phyloP scores from a whole-genome alignment of 108 stramenopile species.

The Cyclotella distinguenda region DNA sequence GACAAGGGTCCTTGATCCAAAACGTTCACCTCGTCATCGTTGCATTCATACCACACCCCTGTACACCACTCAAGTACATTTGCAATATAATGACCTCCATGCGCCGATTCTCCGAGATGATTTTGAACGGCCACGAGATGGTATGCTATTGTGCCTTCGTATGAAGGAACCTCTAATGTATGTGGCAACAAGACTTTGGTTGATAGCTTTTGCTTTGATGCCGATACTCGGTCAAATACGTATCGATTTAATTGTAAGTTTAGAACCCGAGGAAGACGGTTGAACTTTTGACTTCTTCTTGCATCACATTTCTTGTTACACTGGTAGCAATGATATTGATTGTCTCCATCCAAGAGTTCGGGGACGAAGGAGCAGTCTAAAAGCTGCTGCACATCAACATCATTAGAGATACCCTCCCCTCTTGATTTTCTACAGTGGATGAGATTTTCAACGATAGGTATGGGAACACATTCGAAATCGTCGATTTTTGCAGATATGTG shows the following conservation, averaged over 20 bases:
- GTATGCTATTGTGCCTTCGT: constrained; percentile 30
- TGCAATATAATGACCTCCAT: constrained; percentile 83
- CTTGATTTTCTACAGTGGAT: neutral
- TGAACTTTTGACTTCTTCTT: constrained; percentile 42
- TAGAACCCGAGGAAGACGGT: constrained; percentile 70
- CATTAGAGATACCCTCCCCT: constrained; percentile 13
- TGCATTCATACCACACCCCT: constrained; percentile 85
- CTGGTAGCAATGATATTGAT: constrained; percentile 72
- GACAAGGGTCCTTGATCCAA: constrained; percentile 60
- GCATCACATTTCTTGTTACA: constrained; percentile 76
- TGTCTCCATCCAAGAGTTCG: constrained; percentile 75
- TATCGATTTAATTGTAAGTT: constrained; percentile 85
- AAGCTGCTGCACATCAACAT: constrained; percentile 73
- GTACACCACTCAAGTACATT: constrained; percentile 86
- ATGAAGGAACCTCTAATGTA: constrained; percentile 39
- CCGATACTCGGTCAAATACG: constrained; percentile 66
- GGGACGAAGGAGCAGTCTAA: constrained; percentile 60
- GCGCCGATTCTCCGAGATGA: constrained; percentile 81
- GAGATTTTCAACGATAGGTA: constrained; percentile 59
- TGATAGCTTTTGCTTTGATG: constrained; percentile 68
- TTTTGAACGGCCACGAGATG: constrained; percentile 77
- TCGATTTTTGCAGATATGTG: constrained; percentile 52
- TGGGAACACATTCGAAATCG: constrained; percentile 69
- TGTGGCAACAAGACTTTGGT: constrained; percentile 69
- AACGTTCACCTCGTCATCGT: constrained; percentile 73